Conservation (phyloP, 768 basidiomycete species). For the Hemileccinum impolitum region DNA sequence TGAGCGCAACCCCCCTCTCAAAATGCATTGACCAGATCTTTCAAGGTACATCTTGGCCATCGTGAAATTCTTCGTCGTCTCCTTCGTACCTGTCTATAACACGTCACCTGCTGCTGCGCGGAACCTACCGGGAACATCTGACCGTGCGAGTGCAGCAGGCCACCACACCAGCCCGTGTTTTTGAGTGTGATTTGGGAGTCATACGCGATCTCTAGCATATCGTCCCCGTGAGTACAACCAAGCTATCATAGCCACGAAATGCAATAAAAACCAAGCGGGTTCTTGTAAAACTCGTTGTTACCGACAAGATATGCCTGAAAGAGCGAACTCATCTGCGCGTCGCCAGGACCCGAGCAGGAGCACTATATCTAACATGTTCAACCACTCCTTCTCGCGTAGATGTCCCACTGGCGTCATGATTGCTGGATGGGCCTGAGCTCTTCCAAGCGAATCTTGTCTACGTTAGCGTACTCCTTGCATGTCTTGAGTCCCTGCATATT, state of each 20-base stretch:
- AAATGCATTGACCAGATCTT: too few relatives aligned
- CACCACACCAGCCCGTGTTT: constrained; percentile 98
- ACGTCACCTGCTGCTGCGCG: constrained; percentile 93
- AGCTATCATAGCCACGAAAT: not conserved
- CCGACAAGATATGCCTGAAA: constrained; percentile 97
- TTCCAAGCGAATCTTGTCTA: too few relatives aligned
- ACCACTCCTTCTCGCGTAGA: too few relatives aligned
- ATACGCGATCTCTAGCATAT: constrained; percentile 67
- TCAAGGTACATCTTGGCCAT: too few relatives aligned
- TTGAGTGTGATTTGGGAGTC: constrained; percentile 92
- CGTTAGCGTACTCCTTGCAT: too few relatives aligned
- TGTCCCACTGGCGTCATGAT: too few relatives aligned
- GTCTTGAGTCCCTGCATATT: too few relatives aligned
- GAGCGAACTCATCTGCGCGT: constrained; percentile 97
- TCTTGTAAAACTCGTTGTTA: constrained; percentile 88
- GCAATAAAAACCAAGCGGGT: constrained; percentile 69
- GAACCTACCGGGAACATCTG: constrained; percentile 93
- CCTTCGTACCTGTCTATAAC: constrained; percentile 46
- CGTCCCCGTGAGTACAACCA: not conserved
- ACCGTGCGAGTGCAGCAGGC: constrained; percentile 94
- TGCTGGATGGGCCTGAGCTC: too few relatives aligned
- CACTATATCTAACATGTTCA: too few relatives aligned
- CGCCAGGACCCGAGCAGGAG: constrained; percentile 83
- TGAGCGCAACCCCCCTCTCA: too few relatives aligned
- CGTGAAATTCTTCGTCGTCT: too few relatives aligned